Evolutionary conservation across 164 flowering plant genomes (phyloP), one percentile per base, ranked within the genome.

Genomic region (Tetrastigma voinierianum): DNA sequence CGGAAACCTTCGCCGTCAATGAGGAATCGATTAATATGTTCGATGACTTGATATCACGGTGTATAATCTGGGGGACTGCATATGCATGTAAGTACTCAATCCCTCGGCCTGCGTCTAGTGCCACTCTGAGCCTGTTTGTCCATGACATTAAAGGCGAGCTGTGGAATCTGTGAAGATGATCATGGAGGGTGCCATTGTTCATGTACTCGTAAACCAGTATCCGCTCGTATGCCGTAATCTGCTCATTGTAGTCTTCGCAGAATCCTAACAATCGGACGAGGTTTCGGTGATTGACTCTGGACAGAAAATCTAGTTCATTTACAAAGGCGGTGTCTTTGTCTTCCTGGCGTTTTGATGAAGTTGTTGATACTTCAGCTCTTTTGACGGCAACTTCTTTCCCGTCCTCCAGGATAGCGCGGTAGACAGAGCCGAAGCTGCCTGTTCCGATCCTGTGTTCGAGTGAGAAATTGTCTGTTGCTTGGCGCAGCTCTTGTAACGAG

Each of bases 1-100:
- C 98, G 0, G 98, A 80, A 0, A 93, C 92, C 67, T 88, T 89
- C 1, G 96, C 97, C 1, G 77, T 81, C 89, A 87, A 87, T 0
- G 21, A 43, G 21, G 65, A 68, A 46, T 89, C 94, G 0, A 93
- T 88, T 45, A 93, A 53, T 9, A 93, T 90, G 84, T 93, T 93
- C 2, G 96, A 85, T 0, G 97, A 82, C 77, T 93, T 93, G 69
- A 93, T 88, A 73, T 93, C 98, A 0, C 96, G 83, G 70, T 93
- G 98, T 4, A 93, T 88, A 66, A 93, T 73, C 0, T 82, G 72
- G 2, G 96, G 96, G 8, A 80, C 81, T 0, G 90, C 89, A 46
- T 80, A 93, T 18, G 56, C 71, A 70, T 93, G 98, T 1, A 93
- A 84, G 81, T 93, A 93, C 76, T 93, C 85, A 2, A 93, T 70